These are phyloP conservation scores for Juglanconis juglandina DNA, from an alignment of 2,329 filamentous ascomycete genomes.

Conservation along the genomic window DNA sequence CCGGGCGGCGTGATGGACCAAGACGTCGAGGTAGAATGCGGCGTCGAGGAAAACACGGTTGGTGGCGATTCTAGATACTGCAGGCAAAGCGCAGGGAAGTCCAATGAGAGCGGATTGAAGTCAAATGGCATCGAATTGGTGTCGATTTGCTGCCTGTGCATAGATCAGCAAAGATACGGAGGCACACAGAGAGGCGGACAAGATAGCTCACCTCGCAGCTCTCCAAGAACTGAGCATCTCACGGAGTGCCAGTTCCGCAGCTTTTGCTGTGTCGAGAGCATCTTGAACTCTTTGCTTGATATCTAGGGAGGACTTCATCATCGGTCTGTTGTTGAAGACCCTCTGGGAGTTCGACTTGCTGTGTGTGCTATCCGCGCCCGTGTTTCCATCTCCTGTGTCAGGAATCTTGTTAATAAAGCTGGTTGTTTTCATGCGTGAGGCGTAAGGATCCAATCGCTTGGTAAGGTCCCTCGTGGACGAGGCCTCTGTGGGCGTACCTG, in stretches of 20 bases:
- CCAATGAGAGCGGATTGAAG: slow-evolving; percentile 80
- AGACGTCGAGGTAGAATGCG: slow-evolving; percentile 72
- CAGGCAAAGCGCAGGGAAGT: slow-evolving; percentile 80
- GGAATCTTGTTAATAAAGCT: slow-evolving; percentile 76
- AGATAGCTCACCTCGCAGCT: slow-evolving; percentile 70
- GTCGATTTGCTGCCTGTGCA: slow-evolving; percentile 51
- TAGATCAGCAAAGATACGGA: background rate
- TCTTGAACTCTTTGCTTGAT: slow-evolving; percentile 62
- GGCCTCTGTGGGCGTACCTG: slow-evolving; percentile 39
- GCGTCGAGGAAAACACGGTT: slow-evolving; percentile 76
- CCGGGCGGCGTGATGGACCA: slow-evolving; percentile 79
- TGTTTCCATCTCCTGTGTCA: slow-evolving; percentile 34
- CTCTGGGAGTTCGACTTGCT: slow-evolving; percentile 35
- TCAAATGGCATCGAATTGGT: slow-evolving; percentile 61
- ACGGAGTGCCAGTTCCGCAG: slow-evolving; percentile 78
- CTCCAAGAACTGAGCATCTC: slow-evolving; percentile 79
- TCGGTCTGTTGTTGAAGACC: slow-evolving; percentile 45
- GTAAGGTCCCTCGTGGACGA: slow-evolving; percentile 43
- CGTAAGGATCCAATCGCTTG: slow-evolving; percentile 52
- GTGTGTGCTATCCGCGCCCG: slow-evolving; percentile 32
- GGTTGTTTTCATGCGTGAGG: slow-evolving; percentile 70
- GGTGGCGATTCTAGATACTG: slow-evolving; percentile 77
- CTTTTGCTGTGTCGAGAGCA: slow-evolving; percentile 73
- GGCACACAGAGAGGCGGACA: background rate
- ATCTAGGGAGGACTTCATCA: slow-evolving; percentile 59